Evolutionary conservation across 1,284 basidiomycete species (phyloP), one percentile per base, ranked within the genome.

Genomic region (Bjerkandera adusta): DNA sequence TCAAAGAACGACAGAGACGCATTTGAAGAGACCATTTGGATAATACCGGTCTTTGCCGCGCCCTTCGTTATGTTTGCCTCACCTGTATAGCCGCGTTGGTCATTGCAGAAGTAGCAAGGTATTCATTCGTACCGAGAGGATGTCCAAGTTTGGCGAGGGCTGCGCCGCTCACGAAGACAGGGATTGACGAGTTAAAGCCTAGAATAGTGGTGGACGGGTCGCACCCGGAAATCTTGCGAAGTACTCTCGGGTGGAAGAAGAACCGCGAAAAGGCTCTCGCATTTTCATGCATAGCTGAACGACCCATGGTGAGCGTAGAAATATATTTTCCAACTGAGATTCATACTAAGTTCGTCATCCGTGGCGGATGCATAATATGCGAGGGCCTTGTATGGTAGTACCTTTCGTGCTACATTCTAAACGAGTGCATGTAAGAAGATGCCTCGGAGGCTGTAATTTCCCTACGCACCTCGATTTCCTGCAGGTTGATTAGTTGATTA

Each of bases 121-220:
- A n/a, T n/a, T n/a, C n/a, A n/a, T n/a, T n/a, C 56, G 42, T 56
- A 76, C 81, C 80, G 27, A 81, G 69, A 2, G 93, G 93, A 61
- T 97, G 93, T 1, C 92, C 92, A 3, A 96, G 75, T 58, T 87
- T 88, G n/a, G 92, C 92, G 53, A 95, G 82, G 4, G 92, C 93
- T 18, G 88, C 89, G 11, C 88, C 91, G 36, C 83, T 84, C 39
- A 92, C 89, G 66, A 93, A 95, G 13, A 95, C 71, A 0, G 92
- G 92, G 48, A 93, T 77, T 1, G 79, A 73, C n/a, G 84, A 83
- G 43, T 73, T 73, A 61, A 77, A 79, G 5, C 89, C 90, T 39
- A 94, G 75, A 51, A 95, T 85, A 6, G 73, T 82, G 1, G 90
- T 92, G 0, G 81, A 83, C 3, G 85, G 77, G 65, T 92, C 84